Base-by-base conservation (phyloP, 2,329 filamentous ascomycete genomes). In the Cladophialophora psammophila region DNA sequence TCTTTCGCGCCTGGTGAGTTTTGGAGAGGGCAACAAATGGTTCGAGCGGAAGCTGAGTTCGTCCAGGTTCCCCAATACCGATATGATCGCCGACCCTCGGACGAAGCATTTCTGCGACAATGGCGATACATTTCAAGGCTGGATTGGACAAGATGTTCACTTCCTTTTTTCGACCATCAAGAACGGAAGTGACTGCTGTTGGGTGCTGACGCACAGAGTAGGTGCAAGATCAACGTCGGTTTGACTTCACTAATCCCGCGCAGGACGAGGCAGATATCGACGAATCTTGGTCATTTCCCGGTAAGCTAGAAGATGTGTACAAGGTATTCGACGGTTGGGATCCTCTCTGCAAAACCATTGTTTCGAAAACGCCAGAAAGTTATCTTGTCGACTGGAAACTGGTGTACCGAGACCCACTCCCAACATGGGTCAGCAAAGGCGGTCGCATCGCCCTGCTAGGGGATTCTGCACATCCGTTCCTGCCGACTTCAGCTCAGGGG, bases 261-360 rank as follows among this genome's bases (percentile, higher is more conserved):
- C 35, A 67, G 66, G 86, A 87, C 69, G 80, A 83, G 63, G 81
- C 82, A 66, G 81, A 87, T 69, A 86, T 86, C 63, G 80, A 85
- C 65, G 68, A 70, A 31, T 86, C 72, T 79, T 86, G 58, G 82
- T 82, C n/a, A 82, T 84, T 8, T 80, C 81, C 78, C 64, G 80
- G 81, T 64, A 60, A 68, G 42, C 65, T 71, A 83, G 80, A 82
- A 56, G 85, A 86, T 54, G 85, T 86, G 0, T 79, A 81, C 67
- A 78, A 82, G 62, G 79, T 85, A 0, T 74, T 87, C 12, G 79
- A 85, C 57, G 83, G 80, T 26, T 86, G 85, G 85, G 80, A 86
- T 74, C 79, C 83, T 18, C 73, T 75, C 1, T 76, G 74, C 67
- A 65, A 77, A n/a, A 65, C 65, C 6, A 71, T 74, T 26, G 60